A percentile compares a stretch with the other conserved stretches of the same genome.
These are phyloP conservation scores for Taphrina deformans DNA, from an alignment of 1,139 yeast species.

Conservation along the genomic window DNA sequence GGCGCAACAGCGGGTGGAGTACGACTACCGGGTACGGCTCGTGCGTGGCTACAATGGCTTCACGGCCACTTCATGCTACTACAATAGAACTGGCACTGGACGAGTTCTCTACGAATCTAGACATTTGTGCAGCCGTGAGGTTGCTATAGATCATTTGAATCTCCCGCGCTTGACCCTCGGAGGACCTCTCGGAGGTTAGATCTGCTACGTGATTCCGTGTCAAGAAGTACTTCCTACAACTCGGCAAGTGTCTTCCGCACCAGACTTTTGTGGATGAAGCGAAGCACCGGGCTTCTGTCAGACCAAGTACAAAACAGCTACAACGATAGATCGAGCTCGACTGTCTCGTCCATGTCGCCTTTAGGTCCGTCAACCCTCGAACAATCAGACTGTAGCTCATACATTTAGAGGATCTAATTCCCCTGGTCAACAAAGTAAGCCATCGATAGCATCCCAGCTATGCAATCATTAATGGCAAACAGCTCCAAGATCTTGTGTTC, in stretches of 20 bases:
- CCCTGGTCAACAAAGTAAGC: conserved; percentile 52
- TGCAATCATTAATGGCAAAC: background rate
- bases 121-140: too few relatives aligned
- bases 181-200: too few relatives aligned
- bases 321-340: background rate
- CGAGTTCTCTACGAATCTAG: too few relatives aligned
- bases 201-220: too few relatives aligned
- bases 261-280: background rate
- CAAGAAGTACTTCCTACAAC: background rate
- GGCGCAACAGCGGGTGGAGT: background rate
- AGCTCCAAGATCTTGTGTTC: conserved; percentile 53
- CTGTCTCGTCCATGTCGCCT: background rate
- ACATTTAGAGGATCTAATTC: conserved; percentile 72
- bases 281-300: background rate
- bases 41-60: background rate
- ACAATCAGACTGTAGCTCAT: conserved; percentile 41
- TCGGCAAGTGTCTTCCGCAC: background rate
- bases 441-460: background rate
- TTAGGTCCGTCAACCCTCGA: background rate
- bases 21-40: background rate
- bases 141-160: too few relatives aligned
- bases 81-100: too few relatives aligned
- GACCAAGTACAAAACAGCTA: background rate
- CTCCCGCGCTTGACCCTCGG: too few relatives aligned
- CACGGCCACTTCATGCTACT: too few relatives aligned